phyloP scores from a whole-genome alignment of 176 grass and related monocot genomes.

The Paspalum notatum region DNA sequence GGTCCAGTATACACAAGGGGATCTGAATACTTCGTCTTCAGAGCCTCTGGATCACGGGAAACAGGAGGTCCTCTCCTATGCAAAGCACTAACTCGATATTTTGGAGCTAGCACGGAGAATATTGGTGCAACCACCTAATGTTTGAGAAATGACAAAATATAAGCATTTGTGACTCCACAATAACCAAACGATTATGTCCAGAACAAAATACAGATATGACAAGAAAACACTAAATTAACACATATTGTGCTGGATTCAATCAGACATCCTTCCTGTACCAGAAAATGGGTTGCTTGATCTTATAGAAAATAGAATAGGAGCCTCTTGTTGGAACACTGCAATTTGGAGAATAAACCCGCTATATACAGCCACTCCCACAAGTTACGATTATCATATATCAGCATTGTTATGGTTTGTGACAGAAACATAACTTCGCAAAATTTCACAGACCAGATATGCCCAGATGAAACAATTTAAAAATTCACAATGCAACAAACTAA shows the following conservation, averaged over 20 bases:
- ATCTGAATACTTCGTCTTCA: constrained; percentile 72
- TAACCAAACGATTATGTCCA: neutral
- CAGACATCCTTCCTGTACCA: constrained; percentile 3
- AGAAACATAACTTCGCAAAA: neutral
- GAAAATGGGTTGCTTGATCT: neutral
- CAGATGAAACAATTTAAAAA: constrained; percentile 12
- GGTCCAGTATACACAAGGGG: constrained; percentile 84
- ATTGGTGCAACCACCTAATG: constrained; percentile 73
- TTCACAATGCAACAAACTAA: neutral
- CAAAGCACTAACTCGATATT: constrained; percentile 67
- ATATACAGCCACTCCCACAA: neutral
- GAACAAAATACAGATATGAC: constrained; percentile 29
- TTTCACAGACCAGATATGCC: neutral
- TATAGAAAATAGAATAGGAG: neutral
- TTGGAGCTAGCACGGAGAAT: constrained; percentile 67
- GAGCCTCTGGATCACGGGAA: constrained; percentile 75
- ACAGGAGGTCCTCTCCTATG: constrained; percentile 64
- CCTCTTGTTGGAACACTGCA: neutral
- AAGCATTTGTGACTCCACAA: constrained; percentile 28
- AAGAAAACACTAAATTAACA: neutral
- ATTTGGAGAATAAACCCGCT: neutral
- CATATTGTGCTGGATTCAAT: constrained; percentile 7
- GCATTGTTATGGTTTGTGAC: neutral
- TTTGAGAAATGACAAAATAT: constrained; percentile 38
- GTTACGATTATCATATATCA: neutral